Percentiles rank a stretch among this genome's conserved stretches.
Conservation (phyloP, 139 green algal species). For the Chlorella sp. region DNA sequence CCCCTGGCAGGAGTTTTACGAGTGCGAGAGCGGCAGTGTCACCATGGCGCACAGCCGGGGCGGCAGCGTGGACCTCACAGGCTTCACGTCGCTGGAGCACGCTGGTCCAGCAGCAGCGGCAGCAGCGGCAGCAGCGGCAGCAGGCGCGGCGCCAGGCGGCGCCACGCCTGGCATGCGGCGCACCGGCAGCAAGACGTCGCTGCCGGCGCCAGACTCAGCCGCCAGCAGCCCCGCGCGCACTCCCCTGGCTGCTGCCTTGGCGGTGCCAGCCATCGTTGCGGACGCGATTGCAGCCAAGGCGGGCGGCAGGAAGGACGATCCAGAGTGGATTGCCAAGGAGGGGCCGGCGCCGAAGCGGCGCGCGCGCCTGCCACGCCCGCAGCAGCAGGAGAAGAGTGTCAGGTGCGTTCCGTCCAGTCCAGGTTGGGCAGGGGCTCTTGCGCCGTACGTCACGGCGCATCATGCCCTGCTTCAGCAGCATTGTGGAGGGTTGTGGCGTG, state of each 20-base stretch:
- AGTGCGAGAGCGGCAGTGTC: slow-evolving; percentile 38
- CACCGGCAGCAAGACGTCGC: slow-evolving; percentile 10
- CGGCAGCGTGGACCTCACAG: slow-evolving; percentile 23
- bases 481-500: no score
- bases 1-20: slow-evolving; percentile 49
- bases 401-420: no score
- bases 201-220: slow-evolving; percentile 9
- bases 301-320: neutral
- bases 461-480: no score
- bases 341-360: slow-evolving; percentile 40
- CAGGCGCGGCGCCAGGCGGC: neutral
- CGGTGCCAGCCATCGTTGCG: neutral
- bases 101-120: neutral
- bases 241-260: neutral
- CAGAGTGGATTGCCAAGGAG: slow-evolving; percentile 41
- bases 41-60: slow-evolving; percentile 11
- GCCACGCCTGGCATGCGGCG: neutral
- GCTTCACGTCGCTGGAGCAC: neutral
- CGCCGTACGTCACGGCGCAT: no score
- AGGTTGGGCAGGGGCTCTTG: no score
- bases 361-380: slow-evolving; percentile 60
- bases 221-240: neutral
- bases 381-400: slow-evolving; percentile 77
- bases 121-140: neutral
- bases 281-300: neutral